Conservation (phyloP, 192 early-diverging fungal genomes). For the Rhizophagus clarus region DNA sequence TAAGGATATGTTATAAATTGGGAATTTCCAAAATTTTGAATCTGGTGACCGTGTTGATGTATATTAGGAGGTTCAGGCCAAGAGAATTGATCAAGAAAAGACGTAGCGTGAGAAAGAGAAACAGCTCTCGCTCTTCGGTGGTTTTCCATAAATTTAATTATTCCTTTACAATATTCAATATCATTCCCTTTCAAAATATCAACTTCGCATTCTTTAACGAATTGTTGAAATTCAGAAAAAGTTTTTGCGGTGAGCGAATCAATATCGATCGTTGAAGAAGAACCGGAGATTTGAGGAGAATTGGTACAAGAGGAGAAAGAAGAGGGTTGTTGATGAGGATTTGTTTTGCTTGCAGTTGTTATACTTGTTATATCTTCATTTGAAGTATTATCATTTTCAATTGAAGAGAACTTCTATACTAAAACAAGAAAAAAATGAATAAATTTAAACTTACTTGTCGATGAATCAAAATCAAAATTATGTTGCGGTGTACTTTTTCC, state of each 20-base stretch:
- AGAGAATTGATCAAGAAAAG: conserved; percentile 14
- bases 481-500: conserved; percentile 11
- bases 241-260: neutral
- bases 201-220: neutral
- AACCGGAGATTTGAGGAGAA: neutral
- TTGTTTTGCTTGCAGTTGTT: conserved; percentile 1
- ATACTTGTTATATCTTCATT: neutral
- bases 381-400: neutral
- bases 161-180: conserved; percentile 18
- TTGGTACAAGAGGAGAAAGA: neutral
- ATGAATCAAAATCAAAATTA: conserved; percentile 23
- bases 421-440: neutral
- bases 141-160: conserved; percentile 12
- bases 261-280: neutral
- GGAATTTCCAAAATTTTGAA: neutral
- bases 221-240: conserved; percentile 4
- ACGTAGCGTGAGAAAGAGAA: neutral
- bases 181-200: conserved; percentile 1
- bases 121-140: neutral
- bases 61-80: neutral
- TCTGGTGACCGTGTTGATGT: neutral
- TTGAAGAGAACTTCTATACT: neutral
- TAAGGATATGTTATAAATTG: neutral
- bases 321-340: neutral
- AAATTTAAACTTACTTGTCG: neutral